Evolutionary conservation across 2,329 filamentous ascomycete genomes (phyloP), one percentile per base, ranked within the genome.

Genomic region (Ambrosiella xylebori): DNA sequence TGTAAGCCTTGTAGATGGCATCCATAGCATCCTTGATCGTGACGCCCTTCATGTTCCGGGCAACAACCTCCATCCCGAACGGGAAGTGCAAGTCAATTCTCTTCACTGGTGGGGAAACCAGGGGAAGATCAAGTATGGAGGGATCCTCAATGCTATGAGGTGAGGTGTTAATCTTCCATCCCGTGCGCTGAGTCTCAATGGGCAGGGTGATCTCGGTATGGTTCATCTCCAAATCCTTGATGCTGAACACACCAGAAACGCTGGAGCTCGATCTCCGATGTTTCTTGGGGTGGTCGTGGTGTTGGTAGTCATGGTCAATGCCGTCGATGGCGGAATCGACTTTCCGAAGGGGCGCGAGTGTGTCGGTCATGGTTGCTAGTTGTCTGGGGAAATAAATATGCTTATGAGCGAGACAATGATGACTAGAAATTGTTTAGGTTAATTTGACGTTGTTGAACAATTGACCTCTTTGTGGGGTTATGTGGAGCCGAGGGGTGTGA

Each of bases 1-100:
- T 95, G 78, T 88, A 95, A 65, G 86, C 81, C 77, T 95, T 96
- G 78, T 95, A 78, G 73, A 97, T 96, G 66, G 88, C 91, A 70
- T 96, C 90, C 70, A 95, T 70, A 60, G 89, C 89, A 71, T 97
- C 91, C 77, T 96, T 96, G 77, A 97, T 91, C 59, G 91, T 97
- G 64, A 97, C 89, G 59, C 91, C 91, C 72, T 90, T 91, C 65
- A 90, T 75, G 73, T 96, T 97, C 67, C 91, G 81, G 68, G 89
- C 91, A 38, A 85, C 87, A 64, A 96, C 86, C 67, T 91, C 84
- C 58, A 93, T 79, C 56, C 91, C 91, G 57, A 94, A 76, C 13
- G 88, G 87, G 77, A 95, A 95, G 72, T 89, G 82, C 52, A 97
- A 78, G 72, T 95, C 89, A 71, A 97, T 91, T 76, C 88, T 91